phyloP scores from a whole-genome alignment of 768 basidiomycete genomes.

The Rhizopogon vinicolor region DNA sequence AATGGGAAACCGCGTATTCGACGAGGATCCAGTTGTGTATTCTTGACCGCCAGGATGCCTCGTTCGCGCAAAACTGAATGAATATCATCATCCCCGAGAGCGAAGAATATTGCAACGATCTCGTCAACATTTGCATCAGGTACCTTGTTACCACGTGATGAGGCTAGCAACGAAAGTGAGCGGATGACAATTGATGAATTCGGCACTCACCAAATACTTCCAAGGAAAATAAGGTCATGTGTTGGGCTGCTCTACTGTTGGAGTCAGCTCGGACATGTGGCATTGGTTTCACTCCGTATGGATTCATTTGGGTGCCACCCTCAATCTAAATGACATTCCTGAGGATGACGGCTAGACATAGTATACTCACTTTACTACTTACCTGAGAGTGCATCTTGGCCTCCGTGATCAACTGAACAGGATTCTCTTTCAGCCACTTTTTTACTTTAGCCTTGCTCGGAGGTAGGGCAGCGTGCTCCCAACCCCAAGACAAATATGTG shows the following conservation, averaged over 20 bases:
- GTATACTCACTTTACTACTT: conserved; percentile 28
- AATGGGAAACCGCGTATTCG: conserved; percentile 41
- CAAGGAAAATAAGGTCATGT: conserved; percentile 76
- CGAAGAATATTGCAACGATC: conserved; percentile 69
- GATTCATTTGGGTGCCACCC: conserved; percentile 72
- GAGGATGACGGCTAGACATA: not conserved
- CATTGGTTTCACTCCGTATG: conserved; percentile 62
- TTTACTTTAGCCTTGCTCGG: conserved; percentile 55
- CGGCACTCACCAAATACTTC: conserved; percentile 74
- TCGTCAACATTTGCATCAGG: conserved; percentile 58
- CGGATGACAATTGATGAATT: not conserved
- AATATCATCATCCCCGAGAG: conserved; percentile 46
- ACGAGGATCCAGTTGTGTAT: conserved; percentile 31
- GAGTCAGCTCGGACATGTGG: conserved; percentile 37
- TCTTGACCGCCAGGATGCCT: conserved; percentile 55
- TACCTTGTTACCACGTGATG: conserved; percentile 50
- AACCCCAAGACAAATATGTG: conserved; percentile 46
- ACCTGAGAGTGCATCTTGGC: conserved; percentile 49
- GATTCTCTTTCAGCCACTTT: conserved; percentile 43
- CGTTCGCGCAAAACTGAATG: conserved; percentile 22
- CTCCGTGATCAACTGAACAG: conserved; percentile 11
- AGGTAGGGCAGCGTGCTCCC: conserved; percentile 77
- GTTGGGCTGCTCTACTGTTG: conserved; percentile 53
- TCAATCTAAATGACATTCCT: conserved; percentile 42
- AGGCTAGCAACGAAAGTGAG: conserved; percentile 35